These are phyloP conservation scores for Acacia acuminata DNA, from an alignment of 306 rosid genomes.

Conservation along the genomic window DNA sequence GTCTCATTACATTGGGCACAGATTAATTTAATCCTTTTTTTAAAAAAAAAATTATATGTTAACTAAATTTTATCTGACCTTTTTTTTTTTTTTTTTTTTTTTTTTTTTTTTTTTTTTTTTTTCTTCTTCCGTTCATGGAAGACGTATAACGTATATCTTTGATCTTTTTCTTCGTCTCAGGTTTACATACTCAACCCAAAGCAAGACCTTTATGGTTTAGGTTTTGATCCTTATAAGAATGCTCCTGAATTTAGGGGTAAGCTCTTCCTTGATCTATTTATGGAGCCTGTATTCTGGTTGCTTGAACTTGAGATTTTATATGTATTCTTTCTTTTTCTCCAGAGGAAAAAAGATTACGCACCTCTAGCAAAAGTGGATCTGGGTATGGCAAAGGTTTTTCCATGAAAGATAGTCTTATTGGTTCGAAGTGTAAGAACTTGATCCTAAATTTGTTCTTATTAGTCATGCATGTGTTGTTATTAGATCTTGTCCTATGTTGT, in stretches of 20 bases:
- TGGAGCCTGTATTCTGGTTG: conserved; percentile 20
- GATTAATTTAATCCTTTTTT: neutral
- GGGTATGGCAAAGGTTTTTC: conserved; percentile 51
- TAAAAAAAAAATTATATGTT: neutral
- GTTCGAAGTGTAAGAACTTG: conserved; percentile 77
- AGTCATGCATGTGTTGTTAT: conserved; percentile 30
- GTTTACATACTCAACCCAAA: conserved; percentile 76
- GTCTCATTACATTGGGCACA: conserved; percentile 17
- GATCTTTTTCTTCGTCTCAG: conserved; percentile 43
- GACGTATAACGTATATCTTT: conserved; percentile 24
- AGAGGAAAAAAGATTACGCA: conserved; percentile 74
- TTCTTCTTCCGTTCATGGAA: neutral
- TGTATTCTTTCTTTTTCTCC: conserved; percentile 10
- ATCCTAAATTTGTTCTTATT: conserved; percentile 24
- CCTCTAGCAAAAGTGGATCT: conserved; percentile 50
- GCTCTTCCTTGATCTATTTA: conserved; percentile 23
- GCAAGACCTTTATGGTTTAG: conserved; percentile 91
- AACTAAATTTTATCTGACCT: conserved; percentile 14
- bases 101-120: too few relatives aligned
- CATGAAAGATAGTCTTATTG: conserved; percentile 63
- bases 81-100: too few relatives aligned
- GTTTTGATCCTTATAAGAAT: conserved; percentile 94
- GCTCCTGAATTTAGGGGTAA: conserved; percentile 99
- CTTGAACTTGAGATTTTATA: conserved; percentile 23
- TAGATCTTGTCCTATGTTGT: conserved; percentile 31